Percentiles rank a stretch among this genome's conserved stretches.
These are phyloP conservation scores for Rheum nobile DNA, from an alignment of 148 eudicot genomes.

Conservation along the genomic window DNA sequence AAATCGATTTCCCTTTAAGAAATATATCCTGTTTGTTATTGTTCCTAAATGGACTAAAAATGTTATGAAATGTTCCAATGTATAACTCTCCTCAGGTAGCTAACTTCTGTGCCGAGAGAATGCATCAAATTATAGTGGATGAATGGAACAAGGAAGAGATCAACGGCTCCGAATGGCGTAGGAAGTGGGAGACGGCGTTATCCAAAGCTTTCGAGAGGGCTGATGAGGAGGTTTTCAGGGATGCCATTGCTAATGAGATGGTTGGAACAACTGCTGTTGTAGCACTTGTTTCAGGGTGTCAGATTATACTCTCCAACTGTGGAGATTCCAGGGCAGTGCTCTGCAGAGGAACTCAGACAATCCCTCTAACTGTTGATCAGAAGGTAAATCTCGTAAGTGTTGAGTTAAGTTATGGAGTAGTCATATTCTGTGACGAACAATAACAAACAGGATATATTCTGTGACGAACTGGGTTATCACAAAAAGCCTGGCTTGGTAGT, in stretches of 20 bases:
- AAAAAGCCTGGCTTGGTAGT: no score
- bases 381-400: constrained; percentile 49
- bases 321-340: constrained; percentile 87
- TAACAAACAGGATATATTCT: no score
- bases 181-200: constrained; percentile 42
- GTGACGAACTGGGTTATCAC: no score
- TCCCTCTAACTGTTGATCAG: constrained; percentile 66
- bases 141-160: constrained; percentile 31
- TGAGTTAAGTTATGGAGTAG: no score
- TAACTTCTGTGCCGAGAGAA: constrained; percentile 42
- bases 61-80: neutral
- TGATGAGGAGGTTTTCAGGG: constrained; percentile 38
- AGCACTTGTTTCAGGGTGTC: constrained; percentile 70
- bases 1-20: no score
- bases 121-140: constrained; percentile 58
- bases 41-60: neutral
- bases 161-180: constrained; percentile 38
- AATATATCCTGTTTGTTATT: neutral
- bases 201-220: constrained; percentile 38
- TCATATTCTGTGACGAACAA: no score
- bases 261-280: constrained; percentile 80
- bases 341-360: constrained; percentile 53
- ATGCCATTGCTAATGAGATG: constrained; percentile 41
- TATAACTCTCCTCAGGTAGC: constrained; percentile 37
- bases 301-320: constrained; percentile 60